A percentile compares a stretch with the other conserved stretches of the same genome.
Evolutionary conservation across 768 basidiomycete species (phyloP).

Genomic region (Collybiopsis confluens): DNA sequence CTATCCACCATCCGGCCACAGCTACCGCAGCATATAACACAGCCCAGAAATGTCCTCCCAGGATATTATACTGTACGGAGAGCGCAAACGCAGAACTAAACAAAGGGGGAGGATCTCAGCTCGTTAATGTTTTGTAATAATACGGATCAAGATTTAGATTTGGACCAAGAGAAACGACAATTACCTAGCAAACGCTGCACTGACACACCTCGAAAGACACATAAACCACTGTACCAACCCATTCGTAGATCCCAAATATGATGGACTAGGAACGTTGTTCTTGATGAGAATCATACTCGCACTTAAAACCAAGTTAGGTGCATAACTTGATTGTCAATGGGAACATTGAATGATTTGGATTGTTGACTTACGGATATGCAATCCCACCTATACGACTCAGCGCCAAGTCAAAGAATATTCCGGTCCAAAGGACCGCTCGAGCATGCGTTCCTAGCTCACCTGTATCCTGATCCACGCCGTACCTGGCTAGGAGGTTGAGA

Average conservation of each 20-base stretch:
- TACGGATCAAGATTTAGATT: slow-evolving; percentile 3
- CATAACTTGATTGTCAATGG: background rate
- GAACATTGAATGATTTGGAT: background rate
- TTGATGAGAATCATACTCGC: slow-evolving; percentile 34
- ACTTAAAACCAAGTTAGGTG: no score
- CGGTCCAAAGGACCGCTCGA: slow-evolving; percentile 42
- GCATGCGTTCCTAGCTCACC: background rate
- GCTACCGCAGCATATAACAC: slow-evolving; percentile 21
- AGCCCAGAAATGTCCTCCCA: slow-evolving; percentile 57
- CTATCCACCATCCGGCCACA: slow-evolving; percentile 3
- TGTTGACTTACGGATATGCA: slow-evolving; percentile 46
- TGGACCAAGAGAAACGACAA: no score
- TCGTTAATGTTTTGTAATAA: background rate
- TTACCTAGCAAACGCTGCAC: slow-evolving; percentile 59
- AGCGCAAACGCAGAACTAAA: slow-evolving; percentile 52
- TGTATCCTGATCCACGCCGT: slow-evolving; percentile 21
- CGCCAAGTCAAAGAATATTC: slow-evolving; percentile 40
- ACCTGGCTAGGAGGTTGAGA: slow-evolving; percentile 45
- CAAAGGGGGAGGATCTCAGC: background rate
- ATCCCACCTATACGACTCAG: slow-evolving; percentile 42
- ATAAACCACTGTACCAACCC: slow-evolving; percentile 56
- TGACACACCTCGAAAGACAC: slow-evolving; percentile 53
- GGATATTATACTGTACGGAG: slow-evolving; percentile 41
- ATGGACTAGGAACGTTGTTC: slow-evolving; percentile 45
- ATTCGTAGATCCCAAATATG: slow-evolving; percentile 59